Evolutionary conservation across 2,329 filamentous ascomycete genomes (phyloP).

Genomic region (Claviceps paspali): DNA sequence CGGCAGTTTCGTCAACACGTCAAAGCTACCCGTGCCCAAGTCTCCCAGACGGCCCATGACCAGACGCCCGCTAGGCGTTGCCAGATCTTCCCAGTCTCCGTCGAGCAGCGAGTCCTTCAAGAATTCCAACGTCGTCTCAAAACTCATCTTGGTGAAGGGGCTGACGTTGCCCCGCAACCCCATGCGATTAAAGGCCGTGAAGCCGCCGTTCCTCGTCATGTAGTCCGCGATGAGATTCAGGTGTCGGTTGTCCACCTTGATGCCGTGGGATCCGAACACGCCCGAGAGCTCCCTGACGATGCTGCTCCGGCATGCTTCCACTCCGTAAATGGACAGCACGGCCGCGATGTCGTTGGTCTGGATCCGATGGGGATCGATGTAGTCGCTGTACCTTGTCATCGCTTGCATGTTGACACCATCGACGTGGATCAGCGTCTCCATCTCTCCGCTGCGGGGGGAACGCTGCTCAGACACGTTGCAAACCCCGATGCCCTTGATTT

Average conservation of each 20-base stretch:
- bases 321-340: slow-evolving; percentile 74
- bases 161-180: slow-evolving; percentile 73
- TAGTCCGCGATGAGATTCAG: slow-evolving; percentile 91
- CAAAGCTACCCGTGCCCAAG: slow-evolving; percentile 83
- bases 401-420: slow-evolving; percentile 77
- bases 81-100: slow-evolving; percentile 78
- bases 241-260: slow-evolving; percentile 81
- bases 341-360: slow-evolving; percentile 87
- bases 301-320: slow-evolving; percentile 76
- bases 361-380: slow-evolving; percentile 73
- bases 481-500: slow-evolving; percentile 60
- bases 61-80: slow-evolving; percentile 72
- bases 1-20: slow-evolving; percentile 55
- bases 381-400: slow-evolving; percentile 76
- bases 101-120: slow-evolving; percentile 84
- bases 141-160: slow-evolving; percentile 97
- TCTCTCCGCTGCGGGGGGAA: slow-evolving; percentile 19
- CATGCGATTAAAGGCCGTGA: slow-evolving; percentile 83
- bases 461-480: slow-evolving; percentile 51
- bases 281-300: slow-evolving; percentile 75
- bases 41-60: slow-evolving; percentile 72
- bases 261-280: slow-evolving; percentile 84
- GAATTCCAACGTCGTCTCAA: slow-evolving; percentile 92
- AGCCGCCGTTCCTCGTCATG: slow-evolving; percentile 89
- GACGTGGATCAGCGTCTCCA: slow-evolving; percentile 50